Evolutionary conservation across 164 flowering plant genomes (phyloP).

Genomic region (Kingdonia uniflora): DNA sequence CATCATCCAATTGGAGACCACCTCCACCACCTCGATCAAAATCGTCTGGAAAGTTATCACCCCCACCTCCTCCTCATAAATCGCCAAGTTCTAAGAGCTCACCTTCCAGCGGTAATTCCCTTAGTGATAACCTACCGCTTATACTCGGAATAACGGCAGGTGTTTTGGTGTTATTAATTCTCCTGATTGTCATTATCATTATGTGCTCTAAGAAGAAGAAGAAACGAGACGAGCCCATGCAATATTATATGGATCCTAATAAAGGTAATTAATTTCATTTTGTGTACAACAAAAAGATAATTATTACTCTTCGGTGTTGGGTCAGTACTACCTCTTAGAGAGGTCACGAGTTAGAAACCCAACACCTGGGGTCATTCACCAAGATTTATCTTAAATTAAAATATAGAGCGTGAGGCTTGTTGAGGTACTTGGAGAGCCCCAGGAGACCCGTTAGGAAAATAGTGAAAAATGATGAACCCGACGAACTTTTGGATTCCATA

Average conservation of each 20-base stretch:
- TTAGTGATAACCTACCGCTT: slow-evolving; percentile 13
- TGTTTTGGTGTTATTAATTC: slow-evolving; percentile 21
- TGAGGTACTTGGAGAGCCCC: too few relatives aligned
- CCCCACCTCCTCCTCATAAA: not conserved
- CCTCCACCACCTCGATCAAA: slow-evolving; percentile 1
- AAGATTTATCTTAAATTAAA: too few relatives aligned
- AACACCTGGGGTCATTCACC: too few relatives aligned
- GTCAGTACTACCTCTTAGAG: too few relatives aligned
- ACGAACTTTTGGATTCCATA: not conserved
- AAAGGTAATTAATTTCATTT: slow-evolving; percentile 1
- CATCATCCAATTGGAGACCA: not conserved
- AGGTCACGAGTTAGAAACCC: too few relatives aligned
- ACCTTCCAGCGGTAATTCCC: not conserved
- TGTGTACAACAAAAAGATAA: too few relatives aligned
- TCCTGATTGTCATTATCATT: slow-evolving; percentile 18
- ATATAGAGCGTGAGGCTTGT: too few relatives aligned
- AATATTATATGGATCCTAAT: slow-evolving; percentile 25
- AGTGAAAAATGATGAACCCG: too few relatives aligned
- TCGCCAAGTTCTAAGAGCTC: too few relatives aligned
- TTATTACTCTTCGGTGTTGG: too few relatives aligned
- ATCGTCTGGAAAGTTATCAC: not conserved
- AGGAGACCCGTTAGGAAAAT: too few relatives aligned
- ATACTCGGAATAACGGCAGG: slow-evolving; percentile 35
- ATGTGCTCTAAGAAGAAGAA: slow-evolving; percentile 37
- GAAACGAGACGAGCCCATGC: slow-evolving; percentile 20